phyloP scores from a whole-genome alignment of 352 stramenopile genomes.

The Globisporangium spiculum region DNA sequence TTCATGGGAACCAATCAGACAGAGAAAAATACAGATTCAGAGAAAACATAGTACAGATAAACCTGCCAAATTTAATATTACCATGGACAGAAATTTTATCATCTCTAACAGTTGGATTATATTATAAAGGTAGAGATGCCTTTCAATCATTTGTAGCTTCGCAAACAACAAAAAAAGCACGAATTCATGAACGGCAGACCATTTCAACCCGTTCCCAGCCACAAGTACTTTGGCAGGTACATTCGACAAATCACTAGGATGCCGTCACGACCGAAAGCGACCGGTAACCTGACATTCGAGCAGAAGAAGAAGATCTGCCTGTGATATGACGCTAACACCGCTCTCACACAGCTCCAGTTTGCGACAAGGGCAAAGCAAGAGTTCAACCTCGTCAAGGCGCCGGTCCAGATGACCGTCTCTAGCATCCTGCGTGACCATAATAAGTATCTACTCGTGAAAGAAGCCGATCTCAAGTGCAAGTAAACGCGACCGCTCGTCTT shows the following conservation, averaged over 20 bases:
- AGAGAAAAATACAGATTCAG: too few species aligned
- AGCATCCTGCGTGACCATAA: not conserved
- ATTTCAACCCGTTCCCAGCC: not conserved
- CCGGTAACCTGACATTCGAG: not conserved
- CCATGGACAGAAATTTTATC: not conserved
- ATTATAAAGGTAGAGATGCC: not conserved
- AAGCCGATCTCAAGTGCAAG: not conserved
- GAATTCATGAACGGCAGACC: not conserved
- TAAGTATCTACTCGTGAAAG: not conserved
- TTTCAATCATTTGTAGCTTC: not conserved
- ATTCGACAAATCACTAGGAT: not conserved
- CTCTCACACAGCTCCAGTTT: not conserved
- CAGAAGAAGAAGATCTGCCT: constrained; percentile 1
- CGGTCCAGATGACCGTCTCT: not conserved
- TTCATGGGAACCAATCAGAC: too few species aligned
- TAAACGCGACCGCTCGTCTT: not conserved
- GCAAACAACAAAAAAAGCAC: not conserved
- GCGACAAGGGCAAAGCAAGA: not conserved
- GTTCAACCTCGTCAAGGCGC: not conserved
- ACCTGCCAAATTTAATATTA: not conserved
- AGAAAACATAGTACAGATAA: not conserved
- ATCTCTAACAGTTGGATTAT: not conserved
- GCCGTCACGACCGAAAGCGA: not conserved
- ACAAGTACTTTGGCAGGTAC: not conserved
- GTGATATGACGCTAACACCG: not conserved